phyloP scores from a whole-genome alignment of 2,329 filamentous ascomycete species.

The Leptoxyphium fumago region DNA sequence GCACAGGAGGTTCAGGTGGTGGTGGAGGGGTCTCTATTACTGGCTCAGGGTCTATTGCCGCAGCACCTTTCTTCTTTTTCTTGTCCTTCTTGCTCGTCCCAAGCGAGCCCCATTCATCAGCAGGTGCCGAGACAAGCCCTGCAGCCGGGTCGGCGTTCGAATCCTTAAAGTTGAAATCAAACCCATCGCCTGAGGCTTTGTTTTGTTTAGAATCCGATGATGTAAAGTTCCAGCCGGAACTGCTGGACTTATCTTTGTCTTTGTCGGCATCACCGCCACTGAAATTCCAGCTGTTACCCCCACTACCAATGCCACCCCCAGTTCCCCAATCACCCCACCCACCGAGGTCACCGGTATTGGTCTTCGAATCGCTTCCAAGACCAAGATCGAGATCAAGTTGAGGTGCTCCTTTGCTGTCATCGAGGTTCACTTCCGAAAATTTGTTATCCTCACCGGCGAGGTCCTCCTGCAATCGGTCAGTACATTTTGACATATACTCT shows the following conservation, averaged over 20 bases:
- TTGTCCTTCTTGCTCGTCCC: slow-evolving; percentile 18
- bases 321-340: slow-evolving; percentile 21
- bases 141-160: slow-evolving; percentile 3
- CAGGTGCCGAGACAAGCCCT: slow-evolving; percentile 5
- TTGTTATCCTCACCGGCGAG: slow-evolving; percentile 23
- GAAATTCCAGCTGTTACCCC: slow-evolving; percentile 10
- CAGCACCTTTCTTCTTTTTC: slow-evolving; percentile 18
- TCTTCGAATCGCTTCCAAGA: slow-evolving; percentile 11
- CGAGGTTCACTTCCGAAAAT: slow-evolving; percentile 32
- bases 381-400: slow-evolving; percentile 35
- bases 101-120: slow-evolving; percentile 15
- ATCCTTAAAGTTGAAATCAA: slow-evolving; percentile 17
- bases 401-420: slow-evolving; percentile 28
- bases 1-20: slow-evolving; percentile 8
- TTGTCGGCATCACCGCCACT: slow-evolving; percentile 19
- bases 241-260: slow-evolving; percentile 6
- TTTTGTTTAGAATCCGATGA: slow-evolving; percentile 18
- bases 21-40: slow-evolving; percentile 12
- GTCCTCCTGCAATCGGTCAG: slow-evolving; percentile 9
- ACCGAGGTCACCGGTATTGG: slow-evolving; percentile 19
- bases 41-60: slow-evolving; percentile 11
- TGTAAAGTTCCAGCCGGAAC: slow-evolving; percentile 13
- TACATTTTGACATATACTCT: background rate
- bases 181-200: slow-evolving; percentile 20
- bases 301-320: slow-evolving; percentile 6